Conservation (phyloP, 306 rosid genomes). For the Cucumis melo region DNA sequence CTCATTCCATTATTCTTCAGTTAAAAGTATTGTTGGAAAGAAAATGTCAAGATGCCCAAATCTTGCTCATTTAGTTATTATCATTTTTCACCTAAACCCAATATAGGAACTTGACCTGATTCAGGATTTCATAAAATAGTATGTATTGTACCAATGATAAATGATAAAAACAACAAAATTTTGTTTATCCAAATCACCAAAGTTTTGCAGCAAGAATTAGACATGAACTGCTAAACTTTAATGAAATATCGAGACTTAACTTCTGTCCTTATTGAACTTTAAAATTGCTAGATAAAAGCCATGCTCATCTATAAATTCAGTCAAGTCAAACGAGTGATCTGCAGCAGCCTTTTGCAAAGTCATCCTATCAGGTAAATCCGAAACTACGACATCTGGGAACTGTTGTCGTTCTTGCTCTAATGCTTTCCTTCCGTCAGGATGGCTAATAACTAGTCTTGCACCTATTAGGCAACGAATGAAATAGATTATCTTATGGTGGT, state of each 20-base stretch:
- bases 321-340: slow-evolving; percentile 40
- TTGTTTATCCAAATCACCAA: neutral
- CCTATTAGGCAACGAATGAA: slow-evolving; percentile 28
- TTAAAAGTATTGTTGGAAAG: neutral
- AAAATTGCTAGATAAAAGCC: slow-evolving; percentile 62
- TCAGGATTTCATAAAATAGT: slow-evolving; percentile 2
- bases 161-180: neutral
- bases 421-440: slow-evolving; percentile 63
- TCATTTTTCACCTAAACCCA: neutral
- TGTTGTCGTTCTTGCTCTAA: slow-evolving; percentile 44
- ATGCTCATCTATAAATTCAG: slow-evolving; percentile 55
- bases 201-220: neutral
- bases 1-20: neutral
- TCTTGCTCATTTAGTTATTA: slow-evolving; percentile 3
- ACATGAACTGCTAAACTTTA: neutral
- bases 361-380: slow-evolving; percentile 57
- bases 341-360: slow-evolving; percentile 44
- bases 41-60: neutral
- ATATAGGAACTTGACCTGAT: slow-evolving; percentile 4
- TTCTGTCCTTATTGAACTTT: slow-evolving; percentile 16
- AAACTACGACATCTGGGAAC: slow-evolving; percentile 42
- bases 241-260: neutral
- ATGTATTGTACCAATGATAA: neutral
- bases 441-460: slow-evolving; percentile 73
- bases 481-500: neutral